These are phyloP conservation scores for Streptanthus diversifolius DNA, from an alignment of 345 rosid species.

Conservation along the genomic window DNA sequence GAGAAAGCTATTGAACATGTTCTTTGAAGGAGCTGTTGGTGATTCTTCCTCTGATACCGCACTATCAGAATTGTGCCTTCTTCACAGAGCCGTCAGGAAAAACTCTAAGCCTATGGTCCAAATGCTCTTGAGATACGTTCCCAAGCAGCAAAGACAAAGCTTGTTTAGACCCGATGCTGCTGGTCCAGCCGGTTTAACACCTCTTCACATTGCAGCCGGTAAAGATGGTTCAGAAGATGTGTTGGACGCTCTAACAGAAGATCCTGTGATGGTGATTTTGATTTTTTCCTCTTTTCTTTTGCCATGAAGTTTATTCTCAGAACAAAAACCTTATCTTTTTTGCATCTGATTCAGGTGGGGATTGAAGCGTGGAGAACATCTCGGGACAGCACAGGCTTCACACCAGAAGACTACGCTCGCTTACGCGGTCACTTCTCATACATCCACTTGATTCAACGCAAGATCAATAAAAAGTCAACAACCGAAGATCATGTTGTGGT, in stretches of 20 bases:
- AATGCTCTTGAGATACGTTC: conserved; percentile 67
- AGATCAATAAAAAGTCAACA: conserved; percentile 50
- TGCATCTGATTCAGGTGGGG: conserved; percentile 59
- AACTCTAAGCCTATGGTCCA: conserved; percentile 76
- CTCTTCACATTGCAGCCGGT: conserved; percentile 99
- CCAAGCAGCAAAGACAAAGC: conserved; percentile 33
- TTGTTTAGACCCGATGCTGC: conserved; percentile 80
- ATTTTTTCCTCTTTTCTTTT: neutral
- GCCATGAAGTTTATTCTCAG: neutral
- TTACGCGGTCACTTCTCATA: conserved; percentile 94
- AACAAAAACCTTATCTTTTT: neutral
- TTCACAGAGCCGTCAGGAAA: conserved; percentile 94
- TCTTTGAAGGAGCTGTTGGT: conserved; percentile 63
- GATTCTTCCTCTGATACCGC: conserved; percentile 48
- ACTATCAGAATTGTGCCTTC: conserved; percentile 74
- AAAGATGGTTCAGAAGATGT: conserved; percentile 95
- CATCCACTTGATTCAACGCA: conserved; percentile 88
- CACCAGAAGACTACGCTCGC: conserved; percentile 97
- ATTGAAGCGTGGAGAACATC: conserved; percentile 86
- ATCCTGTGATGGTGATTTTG: conserved; percentile 75
- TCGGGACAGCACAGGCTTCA: conserved; percentile 79
- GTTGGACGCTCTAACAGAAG: conserved; percentile 77
- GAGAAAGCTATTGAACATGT: conserved; percentile 68
- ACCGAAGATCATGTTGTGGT: conserved; percentile 56
- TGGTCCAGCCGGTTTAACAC: conserved; percentile 96